Percentiles rank a stretch among this genome's conserved stretches.
phyloP scores from a whole-genome alignment of 805 yeast species.

The Yarrowia keelungensis region DNA sequence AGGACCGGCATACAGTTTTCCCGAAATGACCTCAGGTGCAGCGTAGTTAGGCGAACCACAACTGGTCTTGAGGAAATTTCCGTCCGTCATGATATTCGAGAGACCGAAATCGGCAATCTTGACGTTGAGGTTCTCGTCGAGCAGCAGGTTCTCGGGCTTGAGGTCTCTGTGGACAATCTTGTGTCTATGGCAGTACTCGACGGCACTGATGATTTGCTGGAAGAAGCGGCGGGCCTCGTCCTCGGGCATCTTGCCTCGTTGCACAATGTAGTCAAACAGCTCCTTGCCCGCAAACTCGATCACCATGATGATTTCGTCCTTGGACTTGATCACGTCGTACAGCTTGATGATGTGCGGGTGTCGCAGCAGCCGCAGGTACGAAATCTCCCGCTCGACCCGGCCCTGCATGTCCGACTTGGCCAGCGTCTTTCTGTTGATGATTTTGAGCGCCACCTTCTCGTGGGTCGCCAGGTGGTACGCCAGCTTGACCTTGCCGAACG shows the following conservation, averaged over 20 bases:
- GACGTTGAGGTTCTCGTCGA: constrained; percentile 89
- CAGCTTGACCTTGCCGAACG: constrained; percentile 93
- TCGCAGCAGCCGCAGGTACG: constrained; percentile 82
- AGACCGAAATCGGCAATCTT: constrained; percentile 97
- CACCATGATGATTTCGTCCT: constrained; percentile 96
- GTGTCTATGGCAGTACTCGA: constrained; percentile 94
- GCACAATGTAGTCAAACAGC: constrained; percentile 92
- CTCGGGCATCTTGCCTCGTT: constrained; percentile 90
- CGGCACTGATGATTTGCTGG: constrained; percentile 96
- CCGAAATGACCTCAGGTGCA: constrained; percentile 95
- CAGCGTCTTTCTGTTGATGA: constrained; percentile 87
- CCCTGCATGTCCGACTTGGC: constrained; percentile 98
- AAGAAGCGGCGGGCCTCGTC: constrained; percentile 90
- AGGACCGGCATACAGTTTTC: constrained; percentile 95
- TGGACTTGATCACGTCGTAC: constrained; percentile 92
- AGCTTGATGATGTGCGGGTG: constrained; percentile 97
- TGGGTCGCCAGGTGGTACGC: constrained; percentile 87
- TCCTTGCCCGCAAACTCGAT: constrained; percentile 97
- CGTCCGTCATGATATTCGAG: constrained; percentile 96
- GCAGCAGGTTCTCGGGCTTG: constrained; percentile 89
- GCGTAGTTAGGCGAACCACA: constrained; percentile 98
- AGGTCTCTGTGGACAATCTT: constrained; percentile 96
- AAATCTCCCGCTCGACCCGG: constrained; percentile 90
- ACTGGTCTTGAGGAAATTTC: constrained; percentile 90
- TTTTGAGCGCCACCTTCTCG: constrained; percentile 89